Conservation (phyloP, 257 asterid genomes). For the Osmanthus fragrans region DNA sequence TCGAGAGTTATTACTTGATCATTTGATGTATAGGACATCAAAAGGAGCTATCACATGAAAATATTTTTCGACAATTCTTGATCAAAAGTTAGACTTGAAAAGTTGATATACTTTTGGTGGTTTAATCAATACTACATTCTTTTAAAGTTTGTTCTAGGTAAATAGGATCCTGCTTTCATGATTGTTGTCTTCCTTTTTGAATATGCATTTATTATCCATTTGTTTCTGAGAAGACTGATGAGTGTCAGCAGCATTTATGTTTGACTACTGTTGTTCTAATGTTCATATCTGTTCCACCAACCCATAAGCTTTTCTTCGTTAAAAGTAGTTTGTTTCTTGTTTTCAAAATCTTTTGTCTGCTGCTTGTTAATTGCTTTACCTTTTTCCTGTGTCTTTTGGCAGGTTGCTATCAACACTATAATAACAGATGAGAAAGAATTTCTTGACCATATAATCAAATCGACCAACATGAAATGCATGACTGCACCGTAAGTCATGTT, state of each 20-base stretch:
- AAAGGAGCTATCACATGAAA: background rate
- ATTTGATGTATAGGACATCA: background rate
- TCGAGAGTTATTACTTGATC: background rate
- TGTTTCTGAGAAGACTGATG: background rate
- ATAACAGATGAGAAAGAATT: constrained; percentile 88
- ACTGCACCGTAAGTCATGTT: constrained; percentile 71
- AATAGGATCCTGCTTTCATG: background rate
- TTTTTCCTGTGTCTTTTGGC: constrained; percentile 24
- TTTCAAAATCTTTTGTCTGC: constrained; percentile 7
- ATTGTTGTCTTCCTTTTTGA: background rate
- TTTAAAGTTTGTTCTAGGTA: background rate
- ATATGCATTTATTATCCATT: background rate
- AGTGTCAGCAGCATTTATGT: background rate
- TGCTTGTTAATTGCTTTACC: background rate
- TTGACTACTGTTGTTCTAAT: background rate
- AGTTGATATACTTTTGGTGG: background rate
- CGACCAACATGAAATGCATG: constrained; percentile 97
- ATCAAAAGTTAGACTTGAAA: background rate
- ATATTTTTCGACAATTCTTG: background rate
- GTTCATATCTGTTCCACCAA: background rate
- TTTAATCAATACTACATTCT: background rate
- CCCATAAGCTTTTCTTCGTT: background rate
- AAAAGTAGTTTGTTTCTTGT: background rate
- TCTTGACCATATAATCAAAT: constrained; percentile 83
- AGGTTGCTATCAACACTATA: constrained; percentile 96